Conservation (phyloP, 1,139 yeast genomes). For the Diutina neorugosa region DNA sequence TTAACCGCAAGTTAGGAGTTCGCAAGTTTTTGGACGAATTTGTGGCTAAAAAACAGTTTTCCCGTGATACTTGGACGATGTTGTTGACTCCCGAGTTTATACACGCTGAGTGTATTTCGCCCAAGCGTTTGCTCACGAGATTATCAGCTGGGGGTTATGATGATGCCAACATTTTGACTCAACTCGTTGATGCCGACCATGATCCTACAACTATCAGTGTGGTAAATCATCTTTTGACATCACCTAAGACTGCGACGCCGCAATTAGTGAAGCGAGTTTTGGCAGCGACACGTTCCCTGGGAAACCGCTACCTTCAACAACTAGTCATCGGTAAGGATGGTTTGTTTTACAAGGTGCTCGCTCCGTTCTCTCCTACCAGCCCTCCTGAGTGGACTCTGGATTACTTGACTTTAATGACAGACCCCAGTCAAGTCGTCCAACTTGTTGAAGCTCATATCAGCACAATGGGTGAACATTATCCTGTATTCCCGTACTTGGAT, state of each 20-base stretch:
- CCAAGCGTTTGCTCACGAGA: conserved; percentile 17
- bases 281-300: conserved; percentile 7
- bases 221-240: conserved; percentile 8
- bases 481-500: not conserved
- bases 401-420: not conserved
- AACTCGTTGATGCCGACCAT: conserved; percentile 14
- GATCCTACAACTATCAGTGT: conserved; percentile 20
- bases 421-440: not conserved
- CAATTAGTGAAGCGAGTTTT: conserved; percentile 4
- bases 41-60: conserved; percentile 20
- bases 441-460: not conserved
- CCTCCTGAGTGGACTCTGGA: not conserved
- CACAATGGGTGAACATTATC: not conserved
- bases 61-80: conserved; percentile 21
- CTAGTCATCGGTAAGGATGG: conserved; percentile 10
- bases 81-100: conserved; percentile 18
- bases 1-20: conserved; percentile 19
- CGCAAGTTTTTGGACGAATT: conserved; percentile 18
- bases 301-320: conserved; percentile 14
- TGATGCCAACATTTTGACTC: conserved; percentile 10
- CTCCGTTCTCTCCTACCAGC: not conserved
- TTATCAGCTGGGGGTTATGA: conserved; percentile 14
- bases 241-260: conserved; percentile 9
- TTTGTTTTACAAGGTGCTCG: conserved; percentile 6
- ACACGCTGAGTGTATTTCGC: conserved; percentile 12